A percentile compares a stretch with the other conserved stretches of the same genome.
Conservation (phyloP, 768 basidiomycete genomes). For the Lactifluus subvellereus region DNA sequence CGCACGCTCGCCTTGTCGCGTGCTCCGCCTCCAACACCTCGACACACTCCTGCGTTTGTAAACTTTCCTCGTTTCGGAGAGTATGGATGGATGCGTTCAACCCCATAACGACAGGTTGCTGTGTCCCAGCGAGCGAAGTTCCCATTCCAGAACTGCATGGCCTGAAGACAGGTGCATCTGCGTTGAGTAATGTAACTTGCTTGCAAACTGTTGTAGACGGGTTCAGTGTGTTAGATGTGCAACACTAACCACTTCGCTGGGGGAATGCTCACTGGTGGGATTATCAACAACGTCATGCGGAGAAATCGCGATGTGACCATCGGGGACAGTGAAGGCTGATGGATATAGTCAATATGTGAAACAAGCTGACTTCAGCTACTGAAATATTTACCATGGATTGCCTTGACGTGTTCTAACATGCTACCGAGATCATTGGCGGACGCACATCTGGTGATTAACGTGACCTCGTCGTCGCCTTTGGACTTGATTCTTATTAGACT, state of each 20-base stretch:
- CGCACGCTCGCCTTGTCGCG: background rate
- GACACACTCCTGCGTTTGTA: background rate
- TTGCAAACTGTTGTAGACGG: background rate
- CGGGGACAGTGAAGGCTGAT: background rate
- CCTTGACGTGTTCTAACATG: background rate
- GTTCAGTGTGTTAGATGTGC: background rate
- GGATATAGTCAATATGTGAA: background rate
- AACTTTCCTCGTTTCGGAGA: background rate
- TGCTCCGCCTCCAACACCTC: background rate
- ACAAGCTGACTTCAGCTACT: background rate
- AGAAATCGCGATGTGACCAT: background rate
- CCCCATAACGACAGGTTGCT: background rate
- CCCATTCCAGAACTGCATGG: background rate
- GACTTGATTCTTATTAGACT: slow-evolving; percentile 2
- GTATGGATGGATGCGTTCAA: slow-evolving; percentile 8
- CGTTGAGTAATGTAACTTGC: background rate
- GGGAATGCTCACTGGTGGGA: background rate
- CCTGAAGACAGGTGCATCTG: slow-evolving; percentile 12
- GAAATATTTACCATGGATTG: background rate
- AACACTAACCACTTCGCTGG: background rate
- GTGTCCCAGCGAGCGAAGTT: background rate
- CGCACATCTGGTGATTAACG: background rate
- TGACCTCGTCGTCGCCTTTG: background rate
- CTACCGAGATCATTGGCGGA: slow-evolving; percentile 1
- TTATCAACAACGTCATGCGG: background rate